Percentiles rank a stretch among this genome's conserved stretches.
These are phyloP conservation scores for Fistulinella prunicolor DNA, from an alignment of 768 basidiomycete species.

Conservation along the genomic window DNA sequence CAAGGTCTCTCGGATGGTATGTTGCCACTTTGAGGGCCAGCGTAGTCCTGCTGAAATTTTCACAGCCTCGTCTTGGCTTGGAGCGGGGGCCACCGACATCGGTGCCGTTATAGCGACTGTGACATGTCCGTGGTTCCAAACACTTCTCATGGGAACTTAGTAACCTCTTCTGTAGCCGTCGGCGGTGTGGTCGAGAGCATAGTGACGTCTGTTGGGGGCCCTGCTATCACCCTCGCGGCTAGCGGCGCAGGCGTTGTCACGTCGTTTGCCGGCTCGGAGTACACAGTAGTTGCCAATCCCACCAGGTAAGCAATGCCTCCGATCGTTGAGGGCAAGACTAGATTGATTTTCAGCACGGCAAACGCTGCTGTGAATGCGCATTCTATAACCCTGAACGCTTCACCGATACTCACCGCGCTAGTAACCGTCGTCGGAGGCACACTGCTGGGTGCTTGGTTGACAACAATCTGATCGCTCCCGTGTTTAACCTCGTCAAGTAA, in stretches of 20 bases:
- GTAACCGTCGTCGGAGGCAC: slow-evolving; percentile 30
- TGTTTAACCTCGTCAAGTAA: not conserved
- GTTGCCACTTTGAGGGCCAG: not conserved
- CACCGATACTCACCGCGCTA: slow-evolving; percentile 31
- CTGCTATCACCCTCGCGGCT: slow-evolving; percentile 57
- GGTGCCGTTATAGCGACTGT: slow-evolving; percentile 14
- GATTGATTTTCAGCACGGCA: slow-evolving; percentile 7
- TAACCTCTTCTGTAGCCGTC: slow-evolving; percentile 38
- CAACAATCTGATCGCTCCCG: too few relatives aligned
- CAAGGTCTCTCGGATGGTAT: slow-evolving; percentile 20
- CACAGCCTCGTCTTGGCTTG: slow-evolving; percentile 19
- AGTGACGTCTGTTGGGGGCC: slow-evolving; percentile 56
- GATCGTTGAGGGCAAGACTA: not conserved
- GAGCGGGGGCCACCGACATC: not conserved
- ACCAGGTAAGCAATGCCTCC: slow-evolving; percentile 10
- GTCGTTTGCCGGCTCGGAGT: slow-evolving; percentile 51
- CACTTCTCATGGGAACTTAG: too few relatives aligned
- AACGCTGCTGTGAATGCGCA: slow-evolving; percentile 17
- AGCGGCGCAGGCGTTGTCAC: slow-evolving; percentile 40
- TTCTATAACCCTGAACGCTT: slow-evolving; percentile 12
- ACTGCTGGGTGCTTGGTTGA: slow-evolving; percentile 41
- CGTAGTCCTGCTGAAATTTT: not conserved
- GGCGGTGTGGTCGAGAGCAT: slow-evolving; percentile 54
- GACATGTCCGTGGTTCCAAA: slow-evolving; percentile 23
- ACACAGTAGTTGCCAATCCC: slow-evolving; percentile 40